Base-by-base conservation (phyloP, 352 stramenopile genomes). In the Phytophthora boehmeriae region DNA sequence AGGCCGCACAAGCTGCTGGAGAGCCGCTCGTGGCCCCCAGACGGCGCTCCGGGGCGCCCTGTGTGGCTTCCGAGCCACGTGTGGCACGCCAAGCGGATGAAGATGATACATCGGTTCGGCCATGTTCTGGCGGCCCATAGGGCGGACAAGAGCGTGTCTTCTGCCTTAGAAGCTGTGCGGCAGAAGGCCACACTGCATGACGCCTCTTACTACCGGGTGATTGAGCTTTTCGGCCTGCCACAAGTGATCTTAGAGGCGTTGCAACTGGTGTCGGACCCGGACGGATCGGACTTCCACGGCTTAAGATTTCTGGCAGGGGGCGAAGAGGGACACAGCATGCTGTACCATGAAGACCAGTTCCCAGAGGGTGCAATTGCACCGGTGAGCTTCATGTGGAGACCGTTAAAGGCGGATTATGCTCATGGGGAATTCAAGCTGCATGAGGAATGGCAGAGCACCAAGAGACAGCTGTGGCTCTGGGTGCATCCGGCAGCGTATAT, bases 31-130 rank as follows among this genome's bases (percentile, higher is more conserved):
- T 84, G 74, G 76, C 38, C n/a, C 13, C 9, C 30, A 5, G 47
- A 25, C 5, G 2, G 48, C 32, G 13, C 19, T 28, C n/a, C 8
- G 5, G 44, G 63, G 52, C 54, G 58, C 23, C 32, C 66, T 13
- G 73, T 73, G 39, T 88, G 80, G 83, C 62, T 94, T 41, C 14
- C 81, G 5, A 88, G 83, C 8, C 85, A 94, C 60, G 17, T 80
- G 55, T 94, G 83, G 81, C 85, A 94, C 61, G 71, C 78, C 63
- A 94, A 92, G 43, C 79, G 85, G 17, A 92, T 94, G 83, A 50
- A 53, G 4, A 92, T 93, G 85, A 34, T 32, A 19, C 62, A 76
- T 16, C 58, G 59, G n/a, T 76, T 80, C 59, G 85, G 85, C 32
- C 57, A 86, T 43, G 54, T 74, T 50, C 47, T 92, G 42, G 63